Conservation (phyloP, 2,329 filamentous ascomycete species). For the Geosmithia flava region DNA sequence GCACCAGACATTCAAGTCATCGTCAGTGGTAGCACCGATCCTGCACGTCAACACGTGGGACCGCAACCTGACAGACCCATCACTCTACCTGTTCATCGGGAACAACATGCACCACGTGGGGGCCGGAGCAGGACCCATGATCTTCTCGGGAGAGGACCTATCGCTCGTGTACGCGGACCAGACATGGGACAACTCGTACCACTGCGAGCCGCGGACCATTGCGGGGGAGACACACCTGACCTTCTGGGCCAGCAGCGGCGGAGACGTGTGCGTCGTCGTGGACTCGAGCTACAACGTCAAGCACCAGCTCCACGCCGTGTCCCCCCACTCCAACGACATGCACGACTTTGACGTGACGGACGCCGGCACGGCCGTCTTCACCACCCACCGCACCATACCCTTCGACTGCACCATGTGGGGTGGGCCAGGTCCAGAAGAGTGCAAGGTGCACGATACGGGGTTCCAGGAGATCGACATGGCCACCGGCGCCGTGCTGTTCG, state of each 20-base stretch:
- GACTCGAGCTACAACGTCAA: slow-evolving; percentile 21
- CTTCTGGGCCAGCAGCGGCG: slow-evolving; percentile 20
- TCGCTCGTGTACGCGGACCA: slow-evolving; percentile 24
- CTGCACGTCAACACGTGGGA: slow-evolving; percentile 20
- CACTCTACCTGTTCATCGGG: slow-evolving; percentile 19
- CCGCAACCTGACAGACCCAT: slow-evolving; percentile 10
- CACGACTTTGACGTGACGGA: slow-evolving; percentile 30
- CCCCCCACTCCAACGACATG: slow-evolving; percentile 21
- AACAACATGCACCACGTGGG: slow-evolving; percentile 9
- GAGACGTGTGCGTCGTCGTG: slow-evolving; percentile 16
- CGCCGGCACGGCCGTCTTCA: slow-evolving; percentile 26
- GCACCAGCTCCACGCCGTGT: slow-evolving; percentile 22
- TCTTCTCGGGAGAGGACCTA: slow-evolving; percentile 19
- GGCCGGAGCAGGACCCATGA: slow-evolving; percentile 16
- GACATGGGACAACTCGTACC: slow-evolving; percentile 12
- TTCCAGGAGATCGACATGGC: slow-evolving; percentile 25
- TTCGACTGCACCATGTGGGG: slow-evolving; percentile 17
- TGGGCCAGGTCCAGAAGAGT: slow-evolving; percentile 16
- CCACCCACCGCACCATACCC: slow-evolving; percentile 22
- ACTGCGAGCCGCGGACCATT: slow-evolving; percentile 14
- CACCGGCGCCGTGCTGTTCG: slow-evolving; percentile 22
- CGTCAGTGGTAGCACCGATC: slow-evolving; percentile 17
- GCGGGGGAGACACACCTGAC: slow-evolving; percentile 18
- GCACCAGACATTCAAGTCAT: slow-evolving; percentile 18
- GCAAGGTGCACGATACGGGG: slow-evolving; percentile 19